phyloP scores from a whole-genome alignment of 2,329 filamentous ascomycete species.

The Xylaria multiplex region DNA sequence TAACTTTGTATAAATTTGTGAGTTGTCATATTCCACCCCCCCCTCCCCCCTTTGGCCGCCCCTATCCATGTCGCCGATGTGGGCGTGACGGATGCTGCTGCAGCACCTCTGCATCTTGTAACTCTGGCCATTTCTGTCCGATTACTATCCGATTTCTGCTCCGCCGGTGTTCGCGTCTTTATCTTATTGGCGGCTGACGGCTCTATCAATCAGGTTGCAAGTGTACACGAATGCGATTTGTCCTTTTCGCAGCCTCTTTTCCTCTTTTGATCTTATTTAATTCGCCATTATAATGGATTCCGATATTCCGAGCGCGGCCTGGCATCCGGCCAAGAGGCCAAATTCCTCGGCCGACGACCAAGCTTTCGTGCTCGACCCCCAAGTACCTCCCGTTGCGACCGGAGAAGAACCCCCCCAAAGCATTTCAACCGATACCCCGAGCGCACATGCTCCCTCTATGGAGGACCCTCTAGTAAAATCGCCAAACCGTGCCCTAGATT shows the following conservation, averaged over 20 bases:
- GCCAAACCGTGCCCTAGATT: constrained; percentile 37
- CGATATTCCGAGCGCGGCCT: constrained; percentile 56
- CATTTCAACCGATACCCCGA: constrained; percentile 26
- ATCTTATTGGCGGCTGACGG: constrained; percentile 30
- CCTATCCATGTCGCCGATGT: constrained; percentile 14
- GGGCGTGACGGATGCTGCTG: constrained; percentile 12
- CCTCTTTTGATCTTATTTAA: constrained; percentile 46
- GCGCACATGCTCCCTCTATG: constrained; percentile 30
- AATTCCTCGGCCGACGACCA: constrained; percentile 47
- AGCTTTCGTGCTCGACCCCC: constrained; percentile 30
- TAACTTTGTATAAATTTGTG: constrained; percentile 47
- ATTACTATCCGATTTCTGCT: neutral
- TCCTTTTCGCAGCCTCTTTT: constrained; percentile 35
- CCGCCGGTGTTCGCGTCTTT: constrained; percentile 29
- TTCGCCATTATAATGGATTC: constrained; percentile 54
- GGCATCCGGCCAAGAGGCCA: constrained; percentile 64
- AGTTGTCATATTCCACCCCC: constrained; percentile 34
- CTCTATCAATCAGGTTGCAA: constrained; percentile 20
- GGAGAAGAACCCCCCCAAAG: constrained; percentile 11
- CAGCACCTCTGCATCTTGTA: neutral
- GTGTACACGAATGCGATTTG: constrained; percentile 36
- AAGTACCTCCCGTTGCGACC: constrained; percentile 19
- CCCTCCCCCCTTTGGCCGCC: constrained; percentile 16
- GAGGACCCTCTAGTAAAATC: constrained; percentile 35
- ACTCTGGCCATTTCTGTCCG: neutral